Evolutionary conservation across 176 grass and related monocot species (phyloP), one percentile per base, ranked within the genome.

Genomic region (Urochloa ruziziensis): DNA sequence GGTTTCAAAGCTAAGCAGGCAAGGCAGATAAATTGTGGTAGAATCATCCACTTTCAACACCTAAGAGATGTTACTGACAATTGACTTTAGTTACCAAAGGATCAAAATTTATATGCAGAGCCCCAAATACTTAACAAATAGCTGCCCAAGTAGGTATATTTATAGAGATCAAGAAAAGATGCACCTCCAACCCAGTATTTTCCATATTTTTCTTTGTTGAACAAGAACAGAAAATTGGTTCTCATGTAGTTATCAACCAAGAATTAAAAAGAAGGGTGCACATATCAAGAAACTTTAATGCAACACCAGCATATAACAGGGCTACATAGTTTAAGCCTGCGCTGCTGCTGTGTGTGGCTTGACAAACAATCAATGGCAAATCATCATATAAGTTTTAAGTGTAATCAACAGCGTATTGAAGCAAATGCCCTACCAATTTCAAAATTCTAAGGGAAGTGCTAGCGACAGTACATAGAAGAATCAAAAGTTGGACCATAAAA

Each of bases 321-420:
- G 15, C 58, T 65, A 9, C 30, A 10, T 35, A 3, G 67, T 10
- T 75, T 75, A 0, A 11, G 46, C 54, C 8, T 66, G 39, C 52
- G 14, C 58, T 68, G 47, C 7, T 21, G 18, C 18, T 43, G 7
- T 23, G 13, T 51, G 18, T 74, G 37, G 5, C 25, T 15, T 84
- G 48, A 67, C 19, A 79, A 81, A 56, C 58, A 84, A 49, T 12
- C 24, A 73, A 16, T 53, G 25, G 49, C 47, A 69, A 49, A 52
- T 67, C 19, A 72, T 43, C 23, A 19, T 21, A 47, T 33, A 62
- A 74, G 29, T 51, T 67, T 51, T 40, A 74, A 74, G 60, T 5
- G 28, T 6, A 52, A 19, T 46, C 43, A 4, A 42, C 17, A 83
- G 16, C 62, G 15, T 29, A 67, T 59, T 10, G 11, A 75, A 51